A percentile compares a stretch with the other conserved stretches of the same genome.
phyloP scores from a whole-genome alignment of 2,329 filamentous ascomycete genomes.

The Epichloe bromicola region DNA sequence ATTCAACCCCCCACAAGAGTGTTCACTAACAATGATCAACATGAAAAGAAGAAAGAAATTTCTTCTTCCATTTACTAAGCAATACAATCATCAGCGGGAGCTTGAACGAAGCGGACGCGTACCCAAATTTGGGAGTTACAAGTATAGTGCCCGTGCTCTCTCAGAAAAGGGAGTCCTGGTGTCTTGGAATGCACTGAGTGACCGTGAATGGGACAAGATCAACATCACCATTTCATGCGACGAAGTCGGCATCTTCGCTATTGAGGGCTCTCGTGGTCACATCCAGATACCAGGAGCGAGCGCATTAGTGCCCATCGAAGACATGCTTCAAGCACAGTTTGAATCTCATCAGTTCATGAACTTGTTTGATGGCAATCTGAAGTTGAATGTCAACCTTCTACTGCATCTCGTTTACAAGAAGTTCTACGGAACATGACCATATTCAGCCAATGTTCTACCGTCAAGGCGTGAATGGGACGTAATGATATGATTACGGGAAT shows the following conservation, averaged over 20 bases:
- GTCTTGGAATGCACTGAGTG: conserved; percentile 72
- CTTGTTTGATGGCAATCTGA: conserved; percentile 73
- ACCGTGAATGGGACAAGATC: conserved; percentile 78
- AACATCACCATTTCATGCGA: conserved; percentile 92
- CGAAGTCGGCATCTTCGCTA: conserved; percentile 82
- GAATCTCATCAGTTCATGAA: conserved; percentile 95
- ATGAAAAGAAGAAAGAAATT: conserved; percentile 67
- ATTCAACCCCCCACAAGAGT: too few relatives aligned
- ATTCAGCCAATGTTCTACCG: too few relatives aligned
- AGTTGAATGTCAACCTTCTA: conserved; percentile 91
- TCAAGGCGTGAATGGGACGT: not conserved
- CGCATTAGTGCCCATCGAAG: conserved; percentile 79
- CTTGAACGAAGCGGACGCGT: conserved; percentile 83
- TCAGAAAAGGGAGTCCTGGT: conserved; percentile 91
- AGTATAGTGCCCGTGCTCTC: conserved; percentile 82
- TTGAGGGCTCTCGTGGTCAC: conserved; percentile 81
- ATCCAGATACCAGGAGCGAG: conserved; percentile 95
- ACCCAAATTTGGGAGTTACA: conserved; percentile 95
- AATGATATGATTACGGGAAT: not conserved
- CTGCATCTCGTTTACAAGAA: conserved; percentile 98
- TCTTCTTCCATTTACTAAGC: conserved; percentile 90
- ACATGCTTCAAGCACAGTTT: conserved; percentile 90
- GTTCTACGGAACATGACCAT: conserved; percentile 60
- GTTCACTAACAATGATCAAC: not conserved
- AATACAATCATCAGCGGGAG: conserved; percentile 97